phyloP scores from a whole-genome alignment of 208 protist genomes.

The Phytomonas sp. region DNA sequence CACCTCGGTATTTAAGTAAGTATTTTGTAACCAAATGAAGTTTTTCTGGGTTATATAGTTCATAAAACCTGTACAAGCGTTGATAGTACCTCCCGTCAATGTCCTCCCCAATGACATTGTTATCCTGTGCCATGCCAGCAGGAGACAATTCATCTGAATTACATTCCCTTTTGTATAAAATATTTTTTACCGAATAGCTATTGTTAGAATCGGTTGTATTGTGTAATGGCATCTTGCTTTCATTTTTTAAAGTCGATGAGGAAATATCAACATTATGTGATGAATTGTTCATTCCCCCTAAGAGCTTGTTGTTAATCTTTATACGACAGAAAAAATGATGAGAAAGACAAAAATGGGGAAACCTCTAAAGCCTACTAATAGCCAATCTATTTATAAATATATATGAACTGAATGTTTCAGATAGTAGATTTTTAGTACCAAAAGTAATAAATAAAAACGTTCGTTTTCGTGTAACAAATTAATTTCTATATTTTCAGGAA shows the following conservation, averaged over 20 bases:
- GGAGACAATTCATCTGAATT: not conserved
- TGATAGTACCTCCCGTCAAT: constrained; percentile 27
- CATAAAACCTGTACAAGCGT: constrained; percentile 60
- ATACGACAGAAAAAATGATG: not conserved
- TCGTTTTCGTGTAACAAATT: not conserved
- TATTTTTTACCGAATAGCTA: not conserved
- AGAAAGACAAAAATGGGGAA: not conserved
- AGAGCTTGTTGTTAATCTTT: not conserved
- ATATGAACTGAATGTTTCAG: no score
- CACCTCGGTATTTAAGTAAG: constrained; percentile 32
- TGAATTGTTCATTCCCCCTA: not conserved
- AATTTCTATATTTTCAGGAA: not conserved
- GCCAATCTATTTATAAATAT: not conserved
- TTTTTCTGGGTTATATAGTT: constrained; percentile 69
- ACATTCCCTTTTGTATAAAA: not conserved
- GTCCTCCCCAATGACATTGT: constrained; percentile 14
- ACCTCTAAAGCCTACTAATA: not conserved
- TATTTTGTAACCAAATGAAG: constrained; percentile 42
- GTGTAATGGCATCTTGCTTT: not conserved
- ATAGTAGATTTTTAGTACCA: no score
- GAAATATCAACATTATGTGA: not conserved
- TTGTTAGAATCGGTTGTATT: not conserved
- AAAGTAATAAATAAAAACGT: not conserved
- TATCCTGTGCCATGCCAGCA: constrained; percentile 14
- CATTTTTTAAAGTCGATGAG: not conserved